Conservation (phyloP, 345 rosid genomes). For the Populus simonii region DNA sequence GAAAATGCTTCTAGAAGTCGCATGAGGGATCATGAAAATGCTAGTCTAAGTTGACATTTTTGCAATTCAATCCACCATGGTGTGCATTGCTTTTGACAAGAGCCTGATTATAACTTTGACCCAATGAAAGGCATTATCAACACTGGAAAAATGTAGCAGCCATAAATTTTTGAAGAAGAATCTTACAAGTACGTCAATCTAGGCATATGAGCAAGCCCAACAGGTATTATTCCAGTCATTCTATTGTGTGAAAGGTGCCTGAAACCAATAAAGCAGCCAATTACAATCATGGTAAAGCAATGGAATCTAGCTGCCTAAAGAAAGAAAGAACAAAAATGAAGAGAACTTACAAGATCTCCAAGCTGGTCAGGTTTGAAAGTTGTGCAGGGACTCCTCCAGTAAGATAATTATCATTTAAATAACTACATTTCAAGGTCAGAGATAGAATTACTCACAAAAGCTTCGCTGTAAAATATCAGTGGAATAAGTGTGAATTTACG, state of each 20-base stretch:
- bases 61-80: neutral
- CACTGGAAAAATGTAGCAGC: neutral
- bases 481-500: neutral
- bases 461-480: neutral
- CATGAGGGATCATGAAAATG: neutral
- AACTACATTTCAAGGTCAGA: conserved; percentile 38
- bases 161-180: neutral
- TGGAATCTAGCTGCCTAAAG: neutral
- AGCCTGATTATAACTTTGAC: neutral
- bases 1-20: neutral
- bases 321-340: neutral
- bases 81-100: neutral
- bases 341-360: conserved; percentile 82
- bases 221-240: conserved; percentile 74
- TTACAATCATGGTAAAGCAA: neutral
- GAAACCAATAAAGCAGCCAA: conserved; percentile 15
- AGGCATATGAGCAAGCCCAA: conserved; percentile 69
- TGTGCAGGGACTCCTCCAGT: conserved; percentile 95
- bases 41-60: neutral
- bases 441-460: neutral
- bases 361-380: conserved; percentile 75
- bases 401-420: conserved; percentile 80
- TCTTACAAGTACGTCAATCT: conserved; percentile 81
- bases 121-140: neutral
- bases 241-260: conserved; percentile 88